phyloP scores from a whole-genome alignment of 306 rosid species.

The Trifolium pratense region DNA sequence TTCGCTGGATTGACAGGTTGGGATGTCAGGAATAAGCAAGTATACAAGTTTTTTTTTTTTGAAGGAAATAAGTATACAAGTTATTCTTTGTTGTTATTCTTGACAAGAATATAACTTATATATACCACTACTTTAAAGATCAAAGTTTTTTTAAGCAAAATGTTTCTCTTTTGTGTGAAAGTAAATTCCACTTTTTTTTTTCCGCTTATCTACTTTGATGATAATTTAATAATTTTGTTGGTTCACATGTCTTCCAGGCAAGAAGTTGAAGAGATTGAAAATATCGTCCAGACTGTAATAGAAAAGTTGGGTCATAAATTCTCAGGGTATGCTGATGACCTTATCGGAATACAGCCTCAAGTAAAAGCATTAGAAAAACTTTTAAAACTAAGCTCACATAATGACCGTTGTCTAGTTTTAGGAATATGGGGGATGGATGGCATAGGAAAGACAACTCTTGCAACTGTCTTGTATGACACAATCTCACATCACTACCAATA shows the following conservation, averaged over 20 bases:
- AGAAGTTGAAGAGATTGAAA: background rate
- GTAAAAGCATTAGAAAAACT: background rate
- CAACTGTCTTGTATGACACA: conserved; percentile 1
- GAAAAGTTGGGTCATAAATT: background rate
- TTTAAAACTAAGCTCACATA: background rate
- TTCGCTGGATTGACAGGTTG: background rate
- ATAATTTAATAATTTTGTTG: background rate
- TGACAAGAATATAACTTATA: too few relatives aligned
- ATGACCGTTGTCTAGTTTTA: background rate
- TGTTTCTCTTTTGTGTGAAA: too few relatives aligned
- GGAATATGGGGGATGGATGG: conserved; percentile 38
- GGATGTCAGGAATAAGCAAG: background rate
- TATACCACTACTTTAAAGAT: too few relatives aligned
- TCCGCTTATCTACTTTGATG: background rate
- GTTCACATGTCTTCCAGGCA: background rate
- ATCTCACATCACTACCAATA: conserved; percentile 22
- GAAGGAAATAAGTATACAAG: background rate
- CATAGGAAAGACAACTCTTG: conserved; percentile 36
- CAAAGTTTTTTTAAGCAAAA: too few relatives aligned
- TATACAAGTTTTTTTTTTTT: background rate
- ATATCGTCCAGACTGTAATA: background rate
- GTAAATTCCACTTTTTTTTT: too few relatives aligned
- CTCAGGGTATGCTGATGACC: background rate
- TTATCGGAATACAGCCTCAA: background rate
- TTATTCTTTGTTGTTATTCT: background rate